A percentile compares a stretch with the other conserved stretches of the same genome.
Conservation (phyloP, 768 basidiomycete genomes). For the Pulveroboletus frians region DNA sequence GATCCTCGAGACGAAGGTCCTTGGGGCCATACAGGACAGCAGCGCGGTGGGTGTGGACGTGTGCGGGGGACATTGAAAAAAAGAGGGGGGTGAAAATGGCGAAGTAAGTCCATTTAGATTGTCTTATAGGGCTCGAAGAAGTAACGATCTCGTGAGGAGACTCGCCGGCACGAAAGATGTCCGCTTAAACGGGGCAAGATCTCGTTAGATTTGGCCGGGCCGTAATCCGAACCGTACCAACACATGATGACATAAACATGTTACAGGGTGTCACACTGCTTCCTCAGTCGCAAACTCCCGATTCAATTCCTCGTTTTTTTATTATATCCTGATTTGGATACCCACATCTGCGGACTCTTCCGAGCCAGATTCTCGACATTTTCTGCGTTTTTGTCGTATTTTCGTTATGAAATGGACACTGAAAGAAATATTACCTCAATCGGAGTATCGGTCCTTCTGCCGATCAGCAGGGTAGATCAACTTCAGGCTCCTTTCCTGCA, state of each 20-base stretch:
- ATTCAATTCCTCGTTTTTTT: slow-evolving; percentile 19
- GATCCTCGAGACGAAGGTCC: slow-evolving; percentile 77
- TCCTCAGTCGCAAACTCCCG: slow-evolving; percentile 22
- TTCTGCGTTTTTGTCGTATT: slow-evolving; percentile 4
- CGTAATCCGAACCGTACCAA: slow-evolving; percentile 28
- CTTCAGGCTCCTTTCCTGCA: background rate
- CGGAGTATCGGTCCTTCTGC: slow-evolving; percentile 27
- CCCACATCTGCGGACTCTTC: slow-evolving; percentile 8
- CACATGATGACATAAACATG: slow-evolving; percentile 26
- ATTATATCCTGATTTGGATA: slow-evolving; percentile 21
- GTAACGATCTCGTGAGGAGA: slow-evolving; percentile 33
- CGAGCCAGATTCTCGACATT: slow-evolving; percentile 11
- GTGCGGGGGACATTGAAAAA: slow-evolving; percentile 39
- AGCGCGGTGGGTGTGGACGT: slow-evolving; percentile 56
- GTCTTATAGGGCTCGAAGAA: slow-evolving; percentile 33
- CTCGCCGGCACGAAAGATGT: slow-evolving; percentile 24
- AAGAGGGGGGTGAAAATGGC: slow-evolving; percentile 20
- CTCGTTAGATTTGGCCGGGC: slow-evolving; percentile 25
- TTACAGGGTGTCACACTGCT: slow-evolving; percentile 15
- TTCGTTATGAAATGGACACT: background rate
- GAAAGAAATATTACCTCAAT: slow-evolving; percentile 4
- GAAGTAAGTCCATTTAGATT: slow-evolving; percentile 22
- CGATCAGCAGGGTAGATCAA: slow-evolving; percentile 31
- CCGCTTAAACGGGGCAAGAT: slow-evolving; percentile 19
- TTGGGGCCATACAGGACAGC: slow-evolving; percentile 80